Percentiles rank a stretch among this genome's conserved stretches.
phyloP scores from a whole-genome alignment of 306 rosid genomes.

The Oxytropis ochrocephala region DNA sequence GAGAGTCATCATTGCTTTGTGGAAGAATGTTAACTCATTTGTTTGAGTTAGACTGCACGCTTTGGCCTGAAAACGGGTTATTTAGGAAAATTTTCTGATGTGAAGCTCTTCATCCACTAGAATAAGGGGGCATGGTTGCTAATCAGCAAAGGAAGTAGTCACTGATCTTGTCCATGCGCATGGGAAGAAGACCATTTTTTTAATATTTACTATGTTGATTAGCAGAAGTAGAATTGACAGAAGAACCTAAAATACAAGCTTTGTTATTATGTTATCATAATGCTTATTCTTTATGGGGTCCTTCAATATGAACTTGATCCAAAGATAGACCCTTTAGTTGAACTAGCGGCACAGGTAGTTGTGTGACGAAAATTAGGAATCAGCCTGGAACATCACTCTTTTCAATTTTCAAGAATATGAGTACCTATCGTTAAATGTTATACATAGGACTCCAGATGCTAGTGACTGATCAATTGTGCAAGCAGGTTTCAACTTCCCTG shows the following conservation, averaged over 20 bases:
- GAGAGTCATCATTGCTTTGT: background rate
- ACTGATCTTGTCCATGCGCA: background rate
- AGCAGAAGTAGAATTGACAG: background rate
- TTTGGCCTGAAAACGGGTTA: background rate
- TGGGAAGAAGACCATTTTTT: background rate
- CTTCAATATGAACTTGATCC: background rate
- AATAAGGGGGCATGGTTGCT: background rate
- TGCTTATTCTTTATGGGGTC: background rate
- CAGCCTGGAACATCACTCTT: background rate
- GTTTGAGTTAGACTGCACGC: slow-evolving; percentile 7
- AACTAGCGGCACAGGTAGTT: background rate
- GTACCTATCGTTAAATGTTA: no score
- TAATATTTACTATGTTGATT: background rate
- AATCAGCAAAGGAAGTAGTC: background rate
- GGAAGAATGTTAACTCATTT: slow-evolving; percentile 2
- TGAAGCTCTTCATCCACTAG: background rate
- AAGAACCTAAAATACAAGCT: background rate
- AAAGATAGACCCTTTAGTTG: background rate
- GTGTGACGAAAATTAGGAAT: background rate
- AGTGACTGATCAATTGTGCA: background rate
- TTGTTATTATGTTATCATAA: background rate
- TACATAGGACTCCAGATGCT: background rate
- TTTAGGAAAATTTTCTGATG: background rate
- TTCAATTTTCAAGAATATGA: no score
- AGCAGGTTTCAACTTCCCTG: background rate